Evolutionary conservation across 768 basidiomycete genomes (phyloP).

Genomic region (Hericium coralloides): DNA sequence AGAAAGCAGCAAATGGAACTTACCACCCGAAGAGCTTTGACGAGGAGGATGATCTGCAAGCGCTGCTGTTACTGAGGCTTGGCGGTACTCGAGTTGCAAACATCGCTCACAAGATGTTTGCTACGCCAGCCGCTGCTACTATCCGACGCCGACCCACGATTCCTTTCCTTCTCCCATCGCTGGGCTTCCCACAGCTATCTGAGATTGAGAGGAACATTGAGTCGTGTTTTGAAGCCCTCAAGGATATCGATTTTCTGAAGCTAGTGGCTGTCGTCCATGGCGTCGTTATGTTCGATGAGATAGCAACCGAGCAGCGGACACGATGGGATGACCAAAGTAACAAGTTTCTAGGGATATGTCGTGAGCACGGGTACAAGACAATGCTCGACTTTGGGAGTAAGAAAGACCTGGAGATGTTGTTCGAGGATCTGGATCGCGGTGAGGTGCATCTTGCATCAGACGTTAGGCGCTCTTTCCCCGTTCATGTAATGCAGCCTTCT

Average conservation of each 20-base stretch:
- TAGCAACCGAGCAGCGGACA: not conserved
- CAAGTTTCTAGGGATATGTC: not conserved
- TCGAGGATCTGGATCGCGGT: not conserved
- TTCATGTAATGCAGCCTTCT: not conserved
- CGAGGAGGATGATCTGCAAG: not conserved
- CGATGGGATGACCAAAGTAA: not conserved
- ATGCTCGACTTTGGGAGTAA: not conserved
- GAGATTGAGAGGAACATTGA: not conserved
- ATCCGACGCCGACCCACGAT: not conserved
- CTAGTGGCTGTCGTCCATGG: not conserved
- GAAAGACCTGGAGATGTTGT: not conserved
- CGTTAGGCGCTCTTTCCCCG: not conserved
- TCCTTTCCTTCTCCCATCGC: not conserved
- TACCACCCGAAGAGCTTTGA: slow-evolving; percentile 1
- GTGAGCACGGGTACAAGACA: not conserved
- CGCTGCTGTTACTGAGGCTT: not conserved
- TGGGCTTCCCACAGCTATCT: not conserved
- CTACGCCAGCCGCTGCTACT: not conserved
- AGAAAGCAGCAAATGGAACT: not conserved
- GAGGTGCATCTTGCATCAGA: not conserved
- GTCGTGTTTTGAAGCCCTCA: no score
- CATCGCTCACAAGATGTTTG: not conserved
- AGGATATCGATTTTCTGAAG: no score
- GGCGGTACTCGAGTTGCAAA: not conserved
- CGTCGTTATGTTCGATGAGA: not conserved